A percentile compares a stretch with the other conserved stretches of the same genome.
These are phyloP conservation scores for Castanopsis chinensis DNA, from an alignment of 306 rosid genomes.

Conservation along the genomic window DNA sequence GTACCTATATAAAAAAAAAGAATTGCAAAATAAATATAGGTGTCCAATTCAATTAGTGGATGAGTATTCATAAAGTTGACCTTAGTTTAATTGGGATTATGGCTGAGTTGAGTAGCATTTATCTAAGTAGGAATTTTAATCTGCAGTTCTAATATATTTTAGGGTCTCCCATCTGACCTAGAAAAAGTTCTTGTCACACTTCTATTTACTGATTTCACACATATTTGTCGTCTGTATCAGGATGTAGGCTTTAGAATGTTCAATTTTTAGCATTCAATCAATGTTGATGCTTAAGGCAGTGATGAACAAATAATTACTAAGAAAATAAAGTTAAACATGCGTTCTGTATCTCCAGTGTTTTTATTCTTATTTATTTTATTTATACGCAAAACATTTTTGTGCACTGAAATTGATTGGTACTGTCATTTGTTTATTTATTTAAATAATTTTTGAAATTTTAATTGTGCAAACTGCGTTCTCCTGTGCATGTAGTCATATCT, in stretches of 20 bases:
- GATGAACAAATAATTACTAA: background rate
- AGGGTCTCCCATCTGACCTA: background rate
- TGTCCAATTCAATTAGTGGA: no score
- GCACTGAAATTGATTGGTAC: background rate
- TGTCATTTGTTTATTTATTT: background rate
- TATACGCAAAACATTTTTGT: background rate
- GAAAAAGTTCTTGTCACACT: background rate
- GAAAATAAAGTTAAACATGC: background rate
- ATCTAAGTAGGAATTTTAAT: background rate
- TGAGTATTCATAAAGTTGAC: background rate
- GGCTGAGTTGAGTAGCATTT: background rate
- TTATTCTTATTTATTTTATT: background rate
- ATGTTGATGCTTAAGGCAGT: background rate
- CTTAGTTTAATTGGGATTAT: background rate
- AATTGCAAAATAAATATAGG: no score
- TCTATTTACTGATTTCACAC: no score
- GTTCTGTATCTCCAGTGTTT: background rate
- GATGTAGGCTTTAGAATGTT: background rate
- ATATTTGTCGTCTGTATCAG: background rate
- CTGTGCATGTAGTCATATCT: background rate
- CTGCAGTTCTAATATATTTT: background rate
- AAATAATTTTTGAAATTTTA: background rate
- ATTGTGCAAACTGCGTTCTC: background rate
- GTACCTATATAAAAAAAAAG: no score
- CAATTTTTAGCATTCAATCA: background rate